These are phyloP conservation scores for Vitis rupestris DNA, from an alignment of 164 flowering plant species.

Conservation along the genomic window DNA sequence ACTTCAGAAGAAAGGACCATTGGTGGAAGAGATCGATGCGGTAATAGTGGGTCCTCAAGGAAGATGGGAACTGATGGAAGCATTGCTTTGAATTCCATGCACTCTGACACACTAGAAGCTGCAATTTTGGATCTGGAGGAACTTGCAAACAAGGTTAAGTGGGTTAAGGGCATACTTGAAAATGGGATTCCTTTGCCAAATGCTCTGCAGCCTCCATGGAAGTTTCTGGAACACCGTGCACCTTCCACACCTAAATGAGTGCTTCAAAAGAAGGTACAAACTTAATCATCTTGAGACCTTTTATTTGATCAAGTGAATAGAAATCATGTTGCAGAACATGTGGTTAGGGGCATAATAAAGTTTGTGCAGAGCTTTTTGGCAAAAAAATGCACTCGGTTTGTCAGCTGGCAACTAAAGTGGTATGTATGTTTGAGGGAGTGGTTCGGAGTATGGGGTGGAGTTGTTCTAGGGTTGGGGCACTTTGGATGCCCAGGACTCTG, in stretches of 20 bases:
- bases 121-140: conserved; percentile 59
- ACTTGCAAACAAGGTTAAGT: conserved; percentile 44
- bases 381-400: too few species aligned
- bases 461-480: too few species aligned
- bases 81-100: conserved; percentile 17
- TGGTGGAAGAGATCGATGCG: conserved; percentile 7
- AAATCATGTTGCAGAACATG: too few species aligned
- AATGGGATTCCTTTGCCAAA: conserved; percentile 25
- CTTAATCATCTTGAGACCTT: too few species aligned
- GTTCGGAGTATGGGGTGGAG: too few species aligned
- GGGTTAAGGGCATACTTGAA: conserved; percentile 41
- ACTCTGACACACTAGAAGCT: conserved; percentile 42
- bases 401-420: too few species aligned
- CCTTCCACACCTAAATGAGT: conserved; percentile 28
- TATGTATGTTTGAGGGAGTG: too few species aligned
- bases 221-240: conserved; percentile 34
- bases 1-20: conserved; percentile 9
- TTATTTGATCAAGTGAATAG: too few species aligned
- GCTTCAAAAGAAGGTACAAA: not conserved
- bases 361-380: too few species aligned
- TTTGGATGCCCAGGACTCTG: too few species aligned
- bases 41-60: conserved; percentile 20
- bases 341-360: too few species aligned
- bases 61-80: conserved; percentile 21
- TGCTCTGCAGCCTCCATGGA: conserved; percentile 37